Percentiles rank a stretch among this genome's conserved stretches.
phyloP scores from a whole-genome alignment of 208 protist genomes.

The Leishmania gerbilli region DNA sequence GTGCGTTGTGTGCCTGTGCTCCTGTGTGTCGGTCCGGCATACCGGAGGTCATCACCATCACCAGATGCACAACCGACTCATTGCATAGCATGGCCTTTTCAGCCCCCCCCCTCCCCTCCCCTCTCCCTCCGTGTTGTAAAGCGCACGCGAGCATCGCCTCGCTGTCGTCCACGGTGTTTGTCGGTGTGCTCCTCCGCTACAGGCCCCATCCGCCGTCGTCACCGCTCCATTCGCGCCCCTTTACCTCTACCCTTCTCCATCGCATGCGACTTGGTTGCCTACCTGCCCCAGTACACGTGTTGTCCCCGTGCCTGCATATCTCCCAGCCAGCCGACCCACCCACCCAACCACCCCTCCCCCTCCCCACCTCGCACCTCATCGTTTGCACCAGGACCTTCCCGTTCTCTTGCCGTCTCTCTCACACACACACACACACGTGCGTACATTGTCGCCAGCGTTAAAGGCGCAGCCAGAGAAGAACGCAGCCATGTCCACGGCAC shows the following conservation, averaged over 20 bases:
- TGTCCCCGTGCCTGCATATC: background rate
- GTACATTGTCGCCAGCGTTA: background rate
- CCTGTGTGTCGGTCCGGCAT: background rate
- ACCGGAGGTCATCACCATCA: background rate
- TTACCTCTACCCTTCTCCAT: background rate
- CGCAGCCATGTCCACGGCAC: conserved; percentile 69
- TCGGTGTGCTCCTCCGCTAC: background rate
- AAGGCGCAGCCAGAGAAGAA: background rate
- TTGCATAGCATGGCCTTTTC: background rate
- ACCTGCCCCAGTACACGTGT: background rate
- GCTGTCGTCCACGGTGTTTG: background rate
- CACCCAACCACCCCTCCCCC: background rate
- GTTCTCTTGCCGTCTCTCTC: background rate
- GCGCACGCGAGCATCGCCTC: background rate
- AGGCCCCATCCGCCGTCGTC: background rate
- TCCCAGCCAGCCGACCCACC: background rate
- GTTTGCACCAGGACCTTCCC: background rate
- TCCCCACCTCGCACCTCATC: background rate
- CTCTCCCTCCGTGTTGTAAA: too few species aligned
- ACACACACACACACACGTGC: background rate
- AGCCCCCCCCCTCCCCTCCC: background rate
- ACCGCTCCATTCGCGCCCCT: background rate
- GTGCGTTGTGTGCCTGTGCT: background rate
- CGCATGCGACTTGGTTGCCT: background rate
- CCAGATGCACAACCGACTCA: background rate